Evolutionary conservation across 2,329 filamentous ascomycete genomes (phyloP), one percentile per base, ranked within the genome.

Genomic region (Madurella fahalii): DNA sequence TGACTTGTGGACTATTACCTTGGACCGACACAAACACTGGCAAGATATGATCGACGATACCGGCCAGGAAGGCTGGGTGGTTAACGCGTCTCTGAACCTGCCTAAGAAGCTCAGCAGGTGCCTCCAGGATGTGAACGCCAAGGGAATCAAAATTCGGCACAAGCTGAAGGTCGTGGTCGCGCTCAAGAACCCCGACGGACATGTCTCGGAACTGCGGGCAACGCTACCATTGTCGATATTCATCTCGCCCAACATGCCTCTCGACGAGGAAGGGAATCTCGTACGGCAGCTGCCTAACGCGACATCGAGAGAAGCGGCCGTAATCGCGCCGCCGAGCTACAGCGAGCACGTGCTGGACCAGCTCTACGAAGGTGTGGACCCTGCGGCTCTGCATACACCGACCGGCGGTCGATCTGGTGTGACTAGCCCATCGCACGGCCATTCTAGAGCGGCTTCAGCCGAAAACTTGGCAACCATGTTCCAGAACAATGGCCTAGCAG

Each of bases 141-240:
- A 90, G 64, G 89, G 90, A 48, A 95, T 99, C 74, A 96, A 94
- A 71, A 82, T 97, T 50, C 82, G 90, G 53, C 94, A 99, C 71
- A 95, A 95, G 73, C 80, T 97, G 62, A 93, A 93, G 74, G 81
- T 97, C 66, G 90, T 90, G 47, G 86, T 97, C 57, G 90, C 93
- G 45, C 81, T 99, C 40, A 87, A 91, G 71, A 97, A 99, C 64
- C 93, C 94, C 0, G 94, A 99, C 68, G 93, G 92, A 0, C 94
- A 97, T 67, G 81, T 92, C 52, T 96, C 92, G 53, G 93, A 97
- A 84, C 82, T 96, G 50, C 87, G 93, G 50, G 93, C 93, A 45
- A 94, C 91, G 41, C 82, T 97, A 32, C 92, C 94, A 1, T 82
- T 97, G 15, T 90, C 90, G 52, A 86, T 99, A 40, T 96, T 96